Evolutionary conservation across 257 asterid species (phyloP), one percentile per base, ranked within the genome.

Genomic region (Petunia secreta): DNA sequence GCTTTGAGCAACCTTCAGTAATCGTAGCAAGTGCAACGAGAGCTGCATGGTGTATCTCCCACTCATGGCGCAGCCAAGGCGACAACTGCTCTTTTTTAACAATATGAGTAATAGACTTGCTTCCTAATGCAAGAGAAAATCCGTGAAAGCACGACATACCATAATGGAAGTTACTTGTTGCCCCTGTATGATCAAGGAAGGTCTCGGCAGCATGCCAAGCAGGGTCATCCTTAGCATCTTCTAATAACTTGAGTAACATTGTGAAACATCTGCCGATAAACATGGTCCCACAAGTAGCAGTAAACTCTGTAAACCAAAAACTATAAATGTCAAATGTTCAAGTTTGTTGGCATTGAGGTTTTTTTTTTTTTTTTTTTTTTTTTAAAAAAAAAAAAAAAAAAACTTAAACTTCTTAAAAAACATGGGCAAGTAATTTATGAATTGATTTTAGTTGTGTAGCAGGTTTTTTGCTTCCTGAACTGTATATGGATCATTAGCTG

Each of bases 101-200:
- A 52, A 94, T 98, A 0, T 98, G 98, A 6, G 93, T 98, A 46
- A 94, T 91, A 0, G 98, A 38, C 93, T 93, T 2, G 98, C 25
- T 25, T 25, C 25, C 25, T 25, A 25, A 25, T 25, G 25, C 25
- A 25, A 25, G 25, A 25, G 25, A 85, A 38, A 94, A 84, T 86
- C 98, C 87, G 80, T 94, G 98, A 85, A 93, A 81, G 78, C 98
- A 94, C 87, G 93, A 98, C 88, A 91, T 98, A 4, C 96, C 98
- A 66, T 91, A 97, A 65, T 92, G 85, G 58, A 93, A 94, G 75
- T 94, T 91, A 79, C 97, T 86, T 1, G 93, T 88, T 87, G 93
- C 98, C 40, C 98, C 98, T 1, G 98, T 98, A 89, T 94, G 98
- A 85, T 94, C 98, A 40, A 90, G 91, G 83, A 93, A 91, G 5